These are phyloP conservation scores for Elongisporangium senticosum DNA, from an alignment of 352 stramenopile species.

Conservation along the genomic window DNA sequence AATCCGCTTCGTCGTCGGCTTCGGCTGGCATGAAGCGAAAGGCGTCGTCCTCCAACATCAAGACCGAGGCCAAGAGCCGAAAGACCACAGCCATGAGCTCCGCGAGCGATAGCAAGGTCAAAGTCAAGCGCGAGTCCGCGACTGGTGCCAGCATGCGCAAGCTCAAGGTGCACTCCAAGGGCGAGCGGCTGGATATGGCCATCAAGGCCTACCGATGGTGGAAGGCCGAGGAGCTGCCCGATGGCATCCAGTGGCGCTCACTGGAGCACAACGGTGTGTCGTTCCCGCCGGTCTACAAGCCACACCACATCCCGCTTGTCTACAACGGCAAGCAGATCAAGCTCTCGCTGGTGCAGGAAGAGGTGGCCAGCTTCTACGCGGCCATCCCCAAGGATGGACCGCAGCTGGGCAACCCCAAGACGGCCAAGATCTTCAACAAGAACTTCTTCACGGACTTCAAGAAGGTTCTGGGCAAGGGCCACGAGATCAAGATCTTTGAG, in stretches of 20 bases:
- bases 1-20: conserved; percentile 2
- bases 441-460: conserved; percentile 98
- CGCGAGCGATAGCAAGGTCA: conserved; percentile 25
- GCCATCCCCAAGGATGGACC: conserved; percentile 96
- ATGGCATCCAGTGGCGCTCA: conserved; percentile 97
- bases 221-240: conserved; percentile 92
- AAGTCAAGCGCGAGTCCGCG: conserved; percentile 42
- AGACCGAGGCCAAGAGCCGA: conserved; percentile 27
- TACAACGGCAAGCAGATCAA: conserved; percentile 93
- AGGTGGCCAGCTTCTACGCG: conserved; percentile 94
- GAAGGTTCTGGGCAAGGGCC: conserved; percentile 87
- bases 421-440: conserved; percentile 97
- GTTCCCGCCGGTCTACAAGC: conserved; percentile 95
- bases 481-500: conserved; percentile 95
- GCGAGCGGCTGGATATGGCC: conserved; percentile 93
- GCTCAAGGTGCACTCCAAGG: conserved; percentile 92
- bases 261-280: conserved; percentile 98
- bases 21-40: conserved; percentile 52
- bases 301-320: conserved; percentile 93
- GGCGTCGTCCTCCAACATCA: conserved; percentile 18
- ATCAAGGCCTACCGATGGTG: conserved; percentile 99
- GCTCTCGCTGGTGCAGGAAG: conserved; percentile 94
- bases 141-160: conserved; percentile 50
- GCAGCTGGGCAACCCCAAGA: conserved; percentile 96
- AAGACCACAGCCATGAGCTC: conserved; percentile 43